Evolutionary conservation across 257 asterid genomes (phyloP), one percentile per base, ranked within the genome.

Genomic region (Salvia rosmarinus): DNA sequence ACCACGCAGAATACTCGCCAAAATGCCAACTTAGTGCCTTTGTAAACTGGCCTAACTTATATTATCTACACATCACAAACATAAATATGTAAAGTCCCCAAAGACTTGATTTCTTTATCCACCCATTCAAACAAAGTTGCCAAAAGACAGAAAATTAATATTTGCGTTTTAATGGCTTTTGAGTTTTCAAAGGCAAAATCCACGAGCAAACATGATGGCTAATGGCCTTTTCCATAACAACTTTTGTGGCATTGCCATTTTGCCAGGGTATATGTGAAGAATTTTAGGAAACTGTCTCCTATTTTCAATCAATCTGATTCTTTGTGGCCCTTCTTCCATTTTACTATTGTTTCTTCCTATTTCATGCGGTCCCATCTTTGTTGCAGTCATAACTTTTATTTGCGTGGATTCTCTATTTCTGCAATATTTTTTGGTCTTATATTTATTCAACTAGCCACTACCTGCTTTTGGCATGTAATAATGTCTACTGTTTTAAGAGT

Each of bases 121-220:
- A n/a, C n/a, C n/a, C n/a, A n/a, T n/a, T n/a, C n/a, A n/a, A n/a
- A n/a, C n/a, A n/a, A n/a, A 25, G 32, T 52, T 20, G 28, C 32
- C 5, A 20, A 52, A 52, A 20, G 59, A 20, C 3, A 10, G 34
- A 52, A 0, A n/a, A 8, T 4, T 8, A 5, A 44, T 62, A 23
- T 12, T 63, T 25, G 23, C 4, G n/a, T 37, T 69, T 28, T n/a
- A 50, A 40, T 34, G 9, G 49, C 30, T 58, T 62, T 73, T 20
- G 40, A 47, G n/a, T n/a, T n/a, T n/a, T n/a, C n/a, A n/a, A 70
- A 52, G 55, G 62, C 54, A 56, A 60, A 72, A 23, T 5, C 54
- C 74, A 77, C 25, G 54, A 77, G 78, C 84, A 78, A 66, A 54
- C 63, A 81, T 73, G 79, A 76, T 84, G 74, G 73, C 57, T 43